phyloP scores from a whole-genome alignment of 1,284 basidiomycete species.

The Wolfiporia cocos region DNA sequence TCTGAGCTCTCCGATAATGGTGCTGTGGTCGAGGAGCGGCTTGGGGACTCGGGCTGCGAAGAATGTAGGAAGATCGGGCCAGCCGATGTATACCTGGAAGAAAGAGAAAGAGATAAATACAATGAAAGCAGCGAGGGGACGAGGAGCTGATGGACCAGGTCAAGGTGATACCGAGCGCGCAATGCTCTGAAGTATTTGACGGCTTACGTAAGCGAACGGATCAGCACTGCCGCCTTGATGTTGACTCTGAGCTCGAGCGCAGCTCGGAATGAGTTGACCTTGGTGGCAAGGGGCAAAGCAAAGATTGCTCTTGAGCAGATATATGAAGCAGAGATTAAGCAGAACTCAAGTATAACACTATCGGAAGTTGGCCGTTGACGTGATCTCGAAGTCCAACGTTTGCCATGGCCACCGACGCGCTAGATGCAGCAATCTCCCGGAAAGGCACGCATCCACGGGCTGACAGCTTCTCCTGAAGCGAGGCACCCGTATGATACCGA shows the following conservation, averaged over 20 bases:
- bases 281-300: not conserved
- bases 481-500: too few relatives aligned
- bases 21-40: too few relatives aligned
- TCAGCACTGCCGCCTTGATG: conserved; percentile 1
- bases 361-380: too few relatives aligned
- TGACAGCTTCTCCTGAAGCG: too few relatives aligned
- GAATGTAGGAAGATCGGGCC: conserved; percentile 14
- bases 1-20: not conserved
- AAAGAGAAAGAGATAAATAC: conserved; percentile 8
- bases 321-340: too few relatives aligned
- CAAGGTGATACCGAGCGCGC: conserved; percentile 7
- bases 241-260: not conserved
- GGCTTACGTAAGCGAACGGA: conserved; percentile 7
- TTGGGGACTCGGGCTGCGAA: not conserved
- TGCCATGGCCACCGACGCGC: too few relatives aligned
- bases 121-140: conserved; percentile 12
- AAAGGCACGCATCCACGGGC: too few relatives aligned
- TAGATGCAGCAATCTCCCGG: too few relatives aligned
- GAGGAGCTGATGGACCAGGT: conserved; percentile 11
- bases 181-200: not conserved
- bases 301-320: too few relatives aligned
- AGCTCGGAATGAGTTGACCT: not conserved
- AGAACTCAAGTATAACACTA: too few relatives aligned
- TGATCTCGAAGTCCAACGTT: too few relatives aligned
- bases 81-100: conserved; percentile 17